A percentile compares a stretch with the other conserved stretches of the same genome.
These are phyloP conservation scores for Eimeria brunetti DNA, from an alignment of 169 alveolate genomes.

Conservation along the genomic window DNA sequence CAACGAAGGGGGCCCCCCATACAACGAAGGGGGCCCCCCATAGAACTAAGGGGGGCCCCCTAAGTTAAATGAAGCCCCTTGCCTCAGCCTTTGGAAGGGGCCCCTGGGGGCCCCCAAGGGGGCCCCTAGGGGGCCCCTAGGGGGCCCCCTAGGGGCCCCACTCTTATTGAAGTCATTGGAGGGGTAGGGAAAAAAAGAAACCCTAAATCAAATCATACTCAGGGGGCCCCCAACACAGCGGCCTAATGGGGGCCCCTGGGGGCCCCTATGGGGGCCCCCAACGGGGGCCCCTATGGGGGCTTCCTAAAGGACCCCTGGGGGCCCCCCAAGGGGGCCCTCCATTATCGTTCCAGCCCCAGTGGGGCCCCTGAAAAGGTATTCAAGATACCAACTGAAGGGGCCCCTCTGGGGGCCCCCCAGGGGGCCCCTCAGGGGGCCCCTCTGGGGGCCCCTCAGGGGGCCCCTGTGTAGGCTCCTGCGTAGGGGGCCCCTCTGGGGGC, in stretches of 20 bases:
- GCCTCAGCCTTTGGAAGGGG: neutral
- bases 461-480: too few relatives aligned
- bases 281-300: neutral
- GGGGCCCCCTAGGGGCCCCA: constrained; percentile 7
- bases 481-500: neutral
- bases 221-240: neutral
- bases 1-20: too few relatives aligned
- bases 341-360: neutral
- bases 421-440: neutral
- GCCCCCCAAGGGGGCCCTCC: neutral
- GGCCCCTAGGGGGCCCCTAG: neutral
- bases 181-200: neutral
- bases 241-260: neutral
- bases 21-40: too few relatives aligned
- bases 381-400: neutral
- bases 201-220: neutral
- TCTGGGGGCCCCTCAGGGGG: too few relatives aligned
- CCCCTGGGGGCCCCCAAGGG: neutral
- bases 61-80: too few relatives aligned
- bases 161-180: neutral
- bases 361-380: neutral
- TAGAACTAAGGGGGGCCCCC: too few relatives aligned
- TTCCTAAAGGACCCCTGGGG: neutral
- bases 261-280: neutral
- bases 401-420: too few relatives aligned